Base-by-base conservation (phyloP, 1,139 yeast species). In the Blastobotrys ciferrii region DNA sequence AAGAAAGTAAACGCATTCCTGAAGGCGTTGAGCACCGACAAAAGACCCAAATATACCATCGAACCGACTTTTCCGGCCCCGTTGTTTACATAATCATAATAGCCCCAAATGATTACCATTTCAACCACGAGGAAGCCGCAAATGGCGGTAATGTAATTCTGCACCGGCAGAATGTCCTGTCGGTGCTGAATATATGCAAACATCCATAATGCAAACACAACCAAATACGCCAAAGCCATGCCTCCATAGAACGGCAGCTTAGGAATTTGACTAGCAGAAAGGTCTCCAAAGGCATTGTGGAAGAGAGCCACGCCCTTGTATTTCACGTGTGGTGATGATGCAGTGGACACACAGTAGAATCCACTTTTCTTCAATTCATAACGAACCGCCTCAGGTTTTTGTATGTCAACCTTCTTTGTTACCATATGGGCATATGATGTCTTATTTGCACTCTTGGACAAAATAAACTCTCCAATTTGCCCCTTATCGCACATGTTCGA, bases 241-340 rank as follows among this genome's bases (percentile, higher is more conserved):
- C 87, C 79, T 1, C 96, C 98, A 65, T 87, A 94, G 32, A 91
- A 81, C 3, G 96, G 89, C 55, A 92, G 75, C 62, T 91, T 88
- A 20, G 98, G 96, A 56, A 88, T 84, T 65, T 92, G 96, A 46
- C 92, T 75, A 3, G 96, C 98, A 35, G 95, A 80, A 53, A 92
- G 73, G 54, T 87, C 80, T 48, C 98, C 98, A 68, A 78, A 92
- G 2, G 98, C 87, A 68, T 89, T 91, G 70, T 88, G 94, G 69
- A 87, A 92, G 60, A 82, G 82, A 37, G 85, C 83, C 19, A 71
- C 69, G 11, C 92, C 87, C 46, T 74, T 67, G 66, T 84, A 92
- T 40, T 75, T 70, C 32, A 73, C 63, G 32, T 65, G 64, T 3
- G 62, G 59, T 2, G 65, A 53, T 38, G 65, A 62, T 18, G 82